Base-by-base conservation (phyloP, 805 yeast genomes). In the Wickerhamomyces pijperi region DNA sequence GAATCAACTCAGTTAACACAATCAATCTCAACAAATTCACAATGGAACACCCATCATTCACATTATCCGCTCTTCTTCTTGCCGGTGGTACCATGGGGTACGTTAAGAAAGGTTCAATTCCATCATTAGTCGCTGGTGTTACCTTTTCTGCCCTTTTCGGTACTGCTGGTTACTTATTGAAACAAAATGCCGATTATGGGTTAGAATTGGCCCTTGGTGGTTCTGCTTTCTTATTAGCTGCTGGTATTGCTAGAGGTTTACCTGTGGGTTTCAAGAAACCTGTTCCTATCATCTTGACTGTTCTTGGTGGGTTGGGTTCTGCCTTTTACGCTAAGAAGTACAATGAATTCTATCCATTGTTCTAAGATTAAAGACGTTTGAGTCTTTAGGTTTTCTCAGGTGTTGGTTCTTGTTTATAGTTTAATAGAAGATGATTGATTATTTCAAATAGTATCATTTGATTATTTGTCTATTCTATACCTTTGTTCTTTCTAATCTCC, bases 61-160 rank as follows among this genome's bases (percentile, higher is more conserved):
- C 88, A 17, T 67, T 82, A 49, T 74, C 86, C 19, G 83, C 78
- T 13, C 70, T 82, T 45, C 67, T 82, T 50, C 68, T 79, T 39
- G 56, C 74, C 39, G 92, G 92, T 39, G 94, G 92, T 37, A 46
- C 73, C 32, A 70, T 76, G 60, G 92, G 92, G 32, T 83, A 64
- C 59, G 43, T 46, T 6, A 44, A 46, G 35, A 45, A 63, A 63
- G 73, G 80, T 12, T 83, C 95, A 2, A 53, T 79, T 29, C 94
- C 94, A 18, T 85, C 95, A 0, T 67, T 88, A 39, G 61, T 76
- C 36, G 95, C 90, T 1, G 97, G 97, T 32, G 46, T 73, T 9
- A 59, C 76, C 2, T 64, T 82, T 45, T 68, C 82, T 13, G 64
- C 72, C 3, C 53, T 75, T 20, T 82, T 72, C 54, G 82, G 81